Evolutionary conservation across 495 filamentous ascomycete species (phyloP).

Genomic region (Talaromyces nanjingensis): DNA sequence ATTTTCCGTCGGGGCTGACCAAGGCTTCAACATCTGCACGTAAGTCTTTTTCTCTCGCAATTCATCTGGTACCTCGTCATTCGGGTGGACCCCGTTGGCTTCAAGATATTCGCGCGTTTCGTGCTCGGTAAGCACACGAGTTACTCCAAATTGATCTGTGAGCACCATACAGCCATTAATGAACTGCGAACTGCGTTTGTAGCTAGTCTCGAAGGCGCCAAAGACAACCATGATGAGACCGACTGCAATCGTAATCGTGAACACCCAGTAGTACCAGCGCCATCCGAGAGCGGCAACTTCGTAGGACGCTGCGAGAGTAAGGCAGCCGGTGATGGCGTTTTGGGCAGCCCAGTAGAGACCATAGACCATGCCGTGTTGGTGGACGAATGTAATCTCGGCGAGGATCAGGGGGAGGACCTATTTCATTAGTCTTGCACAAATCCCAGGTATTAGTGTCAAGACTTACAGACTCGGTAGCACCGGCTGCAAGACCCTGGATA

Average conservation of each 20-base stretch:
- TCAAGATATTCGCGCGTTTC: slow-evolving; percentile 9
- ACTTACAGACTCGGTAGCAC: slow-evolving; percentile 29
- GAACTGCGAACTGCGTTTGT: slow-evolving; percentile 17
- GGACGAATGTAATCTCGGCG: slow-evolving; percentile 28
- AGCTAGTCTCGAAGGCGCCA: slow-evolving; percentile 24
- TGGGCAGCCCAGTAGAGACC: slow-evolving; percentile 30
- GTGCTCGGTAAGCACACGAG: slow-evolving; percentile 16
- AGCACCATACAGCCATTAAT: slow-evolving; percentile 22
- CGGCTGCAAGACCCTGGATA: slow-evolving; percentile 26
- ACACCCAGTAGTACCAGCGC: slow-evolving; percentile 36
- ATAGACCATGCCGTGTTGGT: slow-evolving; percentile 23
- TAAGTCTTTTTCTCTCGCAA: slow-evolving; percentile 22
- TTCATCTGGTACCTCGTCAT: slow-evolving; percentile 9
- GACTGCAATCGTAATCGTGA: slow-evolving; percentile 21
- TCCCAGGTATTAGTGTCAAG: not conserved
- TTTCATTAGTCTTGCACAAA: not conserved
- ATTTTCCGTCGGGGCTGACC: slow-evolving; percentile 11
- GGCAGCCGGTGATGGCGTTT: slow-evolving; percentile 22
- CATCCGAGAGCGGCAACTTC: slow-evolving; percentile 25
- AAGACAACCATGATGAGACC: slow-evolving; percentile 27
- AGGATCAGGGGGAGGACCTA: slow-evolving; percentile 30
- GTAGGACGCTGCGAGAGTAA: slow-evolving; percentile 27
- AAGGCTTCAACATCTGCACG: slow-evolving; percentile 23
- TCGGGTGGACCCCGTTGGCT: slow-evolving; percentile 9
- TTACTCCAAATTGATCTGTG: slow-evolving; percentile 33